Evolutionary conservation across 345 rosid genomes (phyloP).

Genomic region (Corchorus capsularis): DNA sequence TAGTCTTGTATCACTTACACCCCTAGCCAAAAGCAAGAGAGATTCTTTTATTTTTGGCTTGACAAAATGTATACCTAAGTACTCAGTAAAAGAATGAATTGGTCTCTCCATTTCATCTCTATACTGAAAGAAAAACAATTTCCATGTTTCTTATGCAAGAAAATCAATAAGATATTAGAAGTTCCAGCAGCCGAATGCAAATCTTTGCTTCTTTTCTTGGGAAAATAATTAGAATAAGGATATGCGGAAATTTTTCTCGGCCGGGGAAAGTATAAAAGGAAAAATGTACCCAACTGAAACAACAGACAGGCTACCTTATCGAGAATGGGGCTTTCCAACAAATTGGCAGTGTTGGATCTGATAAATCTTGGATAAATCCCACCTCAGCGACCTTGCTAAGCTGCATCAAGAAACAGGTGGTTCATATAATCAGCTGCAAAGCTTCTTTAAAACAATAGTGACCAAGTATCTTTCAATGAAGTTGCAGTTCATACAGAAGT

Average conservation of each 20-base stretch:
- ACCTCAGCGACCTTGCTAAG: constrained; percentile 46
- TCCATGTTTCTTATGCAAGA: not conserved
- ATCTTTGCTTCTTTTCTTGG: not conserved
- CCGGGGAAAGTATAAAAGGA: not conserved
- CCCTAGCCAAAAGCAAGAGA: no score
- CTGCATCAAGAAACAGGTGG: constrained; percentile 39
- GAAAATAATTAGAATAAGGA: not conserved
- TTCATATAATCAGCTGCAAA: not conserved
- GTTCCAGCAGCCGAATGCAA: not conserved
- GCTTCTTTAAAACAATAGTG: not conserved
- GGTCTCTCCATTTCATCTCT: not conserved
- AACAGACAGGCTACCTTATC: constrained; percentile 51
- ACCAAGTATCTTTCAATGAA: not conserved
- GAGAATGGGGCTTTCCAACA: constrained; percentile 67
- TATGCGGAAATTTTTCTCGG: not conserved
- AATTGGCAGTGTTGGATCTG: constrained; percentile 72
- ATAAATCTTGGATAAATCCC: constrained; percentile 53
- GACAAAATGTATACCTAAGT: not conserved
- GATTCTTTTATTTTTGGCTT: not conserved
- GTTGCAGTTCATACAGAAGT: constrained; percentile 56
- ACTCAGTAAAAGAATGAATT: not conserved
- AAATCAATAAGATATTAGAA: not conserved
- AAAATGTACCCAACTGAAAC: constrained; percentile 1
- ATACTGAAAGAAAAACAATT: not conserved
- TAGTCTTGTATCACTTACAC: no score